A percentile compares a stretch with the other conserved stretches of the same genome.
Conservation (phyloP, 2,329 filamentous ascomycete species). For the Lizonia empirigonia region DNA sequence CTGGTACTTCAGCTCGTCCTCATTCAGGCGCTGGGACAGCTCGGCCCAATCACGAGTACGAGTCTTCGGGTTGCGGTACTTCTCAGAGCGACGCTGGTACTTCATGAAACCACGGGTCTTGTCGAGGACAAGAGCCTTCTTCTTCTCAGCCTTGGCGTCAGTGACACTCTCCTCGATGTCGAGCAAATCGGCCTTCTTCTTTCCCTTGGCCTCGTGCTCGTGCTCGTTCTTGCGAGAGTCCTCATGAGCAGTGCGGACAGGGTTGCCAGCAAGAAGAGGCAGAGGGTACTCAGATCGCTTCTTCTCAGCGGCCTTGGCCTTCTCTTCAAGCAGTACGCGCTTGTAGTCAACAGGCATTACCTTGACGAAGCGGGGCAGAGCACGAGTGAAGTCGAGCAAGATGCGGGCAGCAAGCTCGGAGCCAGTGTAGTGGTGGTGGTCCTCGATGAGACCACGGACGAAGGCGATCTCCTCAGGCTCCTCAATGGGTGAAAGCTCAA, state of each 20-base stretch:
- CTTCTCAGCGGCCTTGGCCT: slow-evolving; percentile 80
- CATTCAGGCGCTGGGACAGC: slow-evolving; percentile 82
- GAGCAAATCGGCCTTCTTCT: slow-evolving; percentile 70
- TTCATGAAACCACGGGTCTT: slow-evolving; percentile 99
- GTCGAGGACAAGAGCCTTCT: slow-evolving; percentile 90
- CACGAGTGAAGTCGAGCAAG: slow-evolving; percentile 92
- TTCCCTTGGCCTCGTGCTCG: slow-evolving; percentile 65
- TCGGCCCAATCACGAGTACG: slow-evolving; percentile 93
- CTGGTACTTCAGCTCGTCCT: slow-evolving; percentile 96
- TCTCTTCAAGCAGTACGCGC: slow-evolving; percentile 84
- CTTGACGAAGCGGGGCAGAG: slow-evolving; percentile 89
- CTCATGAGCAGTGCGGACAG: slow-evolving; percentile 60
- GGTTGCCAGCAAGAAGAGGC: slow-evolving; percentile 72
- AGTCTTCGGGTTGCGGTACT: slow-evolving; percentile 84
- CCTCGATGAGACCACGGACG: slow-evolving; percentile 88
- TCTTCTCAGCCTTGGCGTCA: slow-evolving; percentile 84
- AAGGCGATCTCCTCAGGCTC: slow-evolving; percentile 89
- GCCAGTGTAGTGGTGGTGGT: slow-evolving; percentile 97
- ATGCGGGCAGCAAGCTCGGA: slow-evolving; percentile 93
- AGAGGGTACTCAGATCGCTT: slow-evolving; percentile 85
- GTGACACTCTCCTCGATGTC: slow-evolving; percentile 93
- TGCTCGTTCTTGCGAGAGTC: slow-evolving; percentile 61
- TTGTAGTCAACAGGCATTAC: slow-evolving; percentile 96
- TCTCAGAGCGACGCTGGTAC: slow-evolving; percentile 89
- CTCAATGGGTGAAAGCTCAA: slow-evolving; percentile 82